phyloP scores from a whole-genome alignment of 164 flowering plant genomes.

The Euptelea pleiosperma region DNA sequence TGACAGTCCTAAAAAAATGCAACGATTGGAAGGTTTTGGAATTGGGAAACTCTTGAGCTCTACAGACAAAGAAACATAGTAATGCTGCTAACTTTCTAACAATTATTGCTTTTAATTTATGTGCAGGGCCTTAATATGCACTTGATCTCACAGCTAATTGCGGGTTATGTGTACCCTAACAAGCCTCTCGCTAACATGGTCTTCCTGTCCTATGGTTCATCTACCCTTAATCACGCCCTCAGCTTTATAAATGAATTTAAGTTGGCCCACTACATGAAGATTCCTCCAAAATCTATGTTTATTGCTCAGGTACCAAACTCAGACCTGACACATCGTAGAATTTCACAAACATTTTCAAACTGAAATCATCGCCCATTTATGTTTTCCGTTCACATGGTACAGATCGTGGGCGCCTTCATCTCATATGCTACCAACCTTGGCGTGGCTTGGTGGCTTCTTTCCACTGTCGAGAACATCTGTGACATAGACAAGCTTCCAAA shows the following conservation, averaged over 20 bases:
- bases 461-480: slow-evolving; percentile 22
- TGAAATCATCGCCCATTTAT: too few relatives aligned
- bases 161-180: neutral
- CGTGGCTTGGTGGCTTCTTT: slow-evolving; percentile 29
- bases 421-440: slow-evolving; percentile 20
- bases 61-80: too few relatives aligned
- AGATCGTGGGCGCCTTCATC: slow-evolving; percentile 25
- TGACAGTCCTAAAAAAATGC: too few relatives aligned
- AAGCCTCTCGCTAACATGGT: neutral
- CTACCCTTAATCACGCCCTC: neutral
- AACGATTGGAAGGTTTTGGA: too few relatives aligned
- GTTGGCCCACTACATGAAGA: slow-evolving; percentile 3
- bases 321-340: too few relatives aligned
- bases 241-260: neutral
- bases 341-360: too few relatives aligned
- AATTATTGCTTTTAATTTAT: too few relatives aligned
- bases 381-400: too few relatives aligned
- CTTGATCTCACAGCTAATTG: neutral
- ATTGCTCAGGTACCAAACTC: neutral
- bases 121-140: neutral
- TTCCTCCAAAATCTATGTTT: slow-evolving; percentile 9
- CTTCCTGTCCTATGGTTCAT: neutral
- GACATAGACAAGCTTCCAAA: slow-evolving; percentile 14
- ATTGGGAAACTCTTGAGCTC: too few relatives aligned
- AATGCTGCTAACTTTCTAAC: too few relatives aligned